These are phyloP conservation scores for Sclerotinia trifoliorum DNA, from an alignment of 2,329 filamentous ascomycete species.

Conservation along the genomic window DNA sequence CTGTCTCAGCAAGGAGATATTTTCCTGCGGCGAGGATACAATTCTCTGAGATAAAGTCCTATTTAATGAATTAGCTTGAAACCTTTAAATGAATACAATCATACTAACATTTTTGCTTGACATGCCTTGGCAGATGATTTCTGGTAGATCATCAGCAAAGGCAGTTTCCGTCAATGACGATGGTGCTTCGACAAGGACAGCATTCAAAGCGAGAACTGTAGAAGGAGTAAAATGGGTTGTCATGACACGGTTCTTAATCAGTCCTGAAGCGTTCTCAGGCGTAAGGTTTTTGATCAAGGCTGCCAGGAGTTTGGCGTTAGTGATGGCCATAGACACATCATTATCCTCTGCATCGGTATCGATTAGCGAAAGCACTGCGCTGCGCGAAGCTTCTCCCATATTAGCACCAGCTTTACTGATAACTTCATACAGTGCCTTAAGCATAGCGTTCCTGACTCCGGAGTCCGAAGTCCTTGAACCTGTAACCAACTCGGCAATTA, in stretches of 20 bases:
- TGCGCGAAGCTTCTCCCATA: constrained; percentile 88
- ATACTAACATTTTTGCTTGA: constrained; percentile 67
- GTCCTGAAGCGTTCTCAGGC: constrained; percentile 59
- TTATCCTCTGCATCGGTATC: constrained; percentile 77
- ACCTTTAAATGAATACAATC: not conserved
- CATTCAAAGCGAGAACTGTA: constrained; percentile 84
- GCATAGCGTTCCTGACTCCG: constrained; percentile 91
- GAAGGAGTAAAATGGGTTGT: constrained; percentile 71
- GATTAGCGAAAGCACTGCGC: constrained; percentile 83
- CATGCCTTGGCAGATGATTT: constrained; percentile 79
- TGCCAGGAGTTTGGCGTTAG: constrained; percentile 85
- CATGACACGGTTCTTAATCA: constrained; percentile 73
- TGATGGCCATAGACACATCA: constrained; percentile 78
- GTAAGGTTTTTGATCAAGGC: constrained; percentile 86
- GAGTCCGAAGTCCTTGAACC: constrained; percentile 86
- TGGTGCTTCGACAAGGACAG: constrained; percentile 79
- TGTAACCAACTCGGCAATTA: constrained; percentile 90
- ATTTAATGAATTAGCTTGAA: constrained; percentile 31
- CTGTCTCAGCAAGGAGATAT: constrained; percentile 70
- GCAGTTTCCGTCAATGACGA: constrained; percentile 62
- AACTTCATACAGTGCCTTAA: constrained; percentile 94
- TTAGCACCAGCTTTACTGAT: constrained; percentile 91
- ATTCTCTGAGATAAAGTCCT: constrained; percentile 86
- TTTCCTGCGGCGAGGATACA: constrained; percentile 88
- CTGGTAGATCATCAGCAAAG: constrained; percentile 70